Evolutionary conservation across 306 rosid species (phyloP), one percentile per base, ranked within the genome.

Genomic region (Quercus dentata): DNA sequence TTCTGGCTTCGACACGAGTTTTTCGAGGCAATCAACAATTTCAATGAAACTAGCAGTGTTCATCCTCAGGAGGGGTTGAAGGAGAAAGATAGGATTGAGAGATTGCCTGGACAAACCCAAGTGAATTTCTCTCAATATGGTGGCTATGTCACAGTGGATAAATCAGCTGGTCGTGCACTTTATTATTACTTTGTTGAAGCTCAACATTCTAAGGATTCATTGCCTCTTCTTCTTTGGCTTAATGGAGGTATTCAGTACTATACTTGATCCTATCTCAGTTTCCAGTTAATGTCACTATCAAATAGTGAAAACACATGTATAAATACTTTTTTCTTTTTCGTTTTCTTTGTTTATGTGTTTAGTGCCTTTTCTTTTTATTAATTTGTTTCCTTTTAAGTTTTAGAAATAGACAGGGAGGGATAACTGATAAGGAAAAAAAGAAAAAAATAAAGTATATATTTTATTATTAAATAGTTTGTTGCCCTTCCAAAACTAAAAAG

Each of bases 141-240:
- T 58, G 99, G 99, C 4, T 95, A 93, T 75, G 89, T 95, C 5
- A 93, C 94, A 5, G 80, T 95, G 9, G 84, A 95, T 65, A 78
- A 84, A 68, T 5, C 75, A 3, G 90, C 92, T 33, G 99, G 98
- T 0, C 89, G 93, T 20, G 93, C 99, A 1, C 78, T 89, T 27
- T 95, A 84, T 63, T 95, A 95, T 67, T 95, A 93, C 46, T 90
- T 95, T 74, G 93, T 74, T 64, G 99, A 95, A 81, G 90, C 98
- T 79, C 82, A 86, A 4, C 77, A 55, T 28, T 19, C 85, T 20
- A 83, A 81, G 79, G 82, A 85, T 1, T 49, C 54, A 49, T 56
- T 83, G 68, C 99, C 97, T 73, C 99, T 95, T 87, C 99, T 95
- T 85, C 94, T 95, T 64, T 95, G 99, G 99, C 98, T 95, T 74